Conservation (phyloP, 805 yeast species). For the Lipomyces orientalis region DNA sequence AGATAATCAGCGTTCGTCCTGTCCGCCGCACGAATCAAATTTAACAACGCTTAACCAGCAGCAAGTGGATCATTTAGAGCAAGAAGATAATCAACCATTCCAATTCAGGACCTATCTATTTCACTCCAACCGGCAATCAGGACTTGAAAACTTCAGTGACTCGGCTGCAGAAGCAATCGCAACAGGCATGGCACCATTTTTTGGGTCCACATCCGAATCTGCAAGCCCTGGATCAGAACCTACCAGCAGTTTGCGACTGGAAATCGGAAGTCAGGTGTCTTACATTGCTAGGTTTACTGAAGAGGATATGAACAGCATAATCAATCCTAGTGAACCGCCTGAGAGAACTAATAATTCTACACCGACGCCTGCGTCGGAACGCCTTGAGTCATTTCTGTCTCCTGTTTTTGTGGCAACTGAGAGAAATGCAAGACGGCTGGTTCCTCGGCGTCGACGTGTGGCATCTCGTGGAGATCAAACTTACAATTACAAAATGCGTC, state of each 20-base stretch:
- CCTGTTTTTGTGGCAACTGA: conserved; percentile 1
- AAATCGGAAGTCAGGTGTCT: neutral
- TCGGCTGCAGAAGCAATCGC: neutral
- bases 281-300: neutral
- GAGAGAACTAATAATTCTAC: neutral
- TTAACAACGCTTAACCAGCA: neutral
- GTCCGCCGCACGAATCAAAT: neutral
- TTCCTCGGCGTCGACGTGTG: neutral
- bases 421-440: neutral
- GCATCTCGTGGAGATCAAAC: neutral
- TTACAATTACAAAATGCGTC: conserved; percentile 9
- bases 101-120: neutral
- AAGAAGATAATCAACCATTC: neutral
- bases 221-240: neutral
- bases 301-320: conserved; percentile 7
- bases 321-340: conserved; percentile 3
- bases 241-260: neutral
- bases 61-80: neutral
- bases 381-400: neutral
- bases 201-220: neutral
- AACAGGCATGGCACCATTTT: neutral
- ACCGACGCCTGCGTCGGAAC: neutral
- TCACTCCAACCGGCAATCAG: neutral
- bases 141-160: neutral
- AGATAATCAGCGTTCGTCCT: neutral